These are phyloP conservation scores for Aspergillus pseudoglaucus DNA, from an alignment of 2,329 filamentous ascomycete genomes.

Conservation along the genomic window DNA sequence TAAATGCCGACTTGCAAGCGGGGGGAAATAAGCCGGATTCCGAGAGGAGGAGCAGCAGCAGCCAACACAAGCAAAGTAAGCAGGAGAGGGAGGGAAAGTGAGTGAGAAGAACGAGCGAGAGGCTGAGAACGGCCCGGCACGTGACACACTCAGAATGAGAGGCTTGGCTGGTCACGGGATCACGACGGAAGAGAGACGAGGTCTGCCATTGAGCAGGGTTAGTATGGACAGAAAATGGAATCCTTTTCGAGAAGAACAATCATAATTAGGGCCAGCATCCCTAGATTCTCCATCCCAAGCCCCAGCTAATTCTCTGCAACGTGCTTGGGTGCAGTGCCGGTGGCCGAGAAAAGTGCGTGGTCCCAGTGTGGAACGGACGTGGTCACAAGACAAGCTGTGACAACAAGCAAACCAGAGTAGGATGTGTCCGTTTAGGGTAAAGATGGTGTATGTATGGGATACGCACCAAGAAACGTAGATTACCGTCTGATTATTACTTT, in stretches of 20 bases:
- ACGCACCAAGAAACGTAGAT: too few species aligned
- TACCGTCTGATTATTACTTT: too few species aligned
- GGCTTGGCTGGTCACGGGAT: conserved; percentile 21
- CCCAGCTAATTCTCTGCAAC: conserved; percentile 4
- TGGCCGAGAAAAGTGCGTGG: conserved; percentile 13
- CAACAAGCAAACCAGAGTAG: too few species aligned
- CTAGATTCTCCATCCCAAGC: too few species aligned
- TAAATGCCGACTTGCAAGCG: conserved; percentile 33
- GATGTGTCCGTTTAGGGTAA: too few species aligned
- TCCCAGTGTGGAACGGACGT: conserved; percentile 18
- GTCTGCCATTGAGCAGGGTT: too few species aligned
- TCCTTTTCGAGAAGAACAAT: too few species aligned
- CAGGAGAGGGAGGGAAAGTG: conserved; percentile 10
- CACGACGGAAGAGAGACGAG: conserved; percentile 8
- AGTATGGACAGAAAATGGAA: too few species aligned
- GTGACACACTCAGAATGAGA: too few species aligned
- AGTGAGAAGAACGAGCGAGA: conserved; percentile 8
- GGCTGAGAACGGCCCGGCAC: conserved; percentile 1
- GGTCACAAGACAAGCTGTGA: neutral
- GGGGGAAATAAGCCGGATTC: conserved; percentile 30
- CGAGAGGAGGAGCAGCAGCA: conserved; percentile 22
- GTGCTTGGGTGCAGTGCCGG: conserved; percentile 13
- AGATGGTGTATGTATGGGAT: too few species aligned
- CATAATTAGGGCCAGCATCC: too few species aligned
- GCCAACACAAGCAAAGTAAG: conserved; percentile 19